Evolutionary conservation across 805 yeast genomes (phyloP).

Genomic region (Starmerella scarabaei): DNA sequence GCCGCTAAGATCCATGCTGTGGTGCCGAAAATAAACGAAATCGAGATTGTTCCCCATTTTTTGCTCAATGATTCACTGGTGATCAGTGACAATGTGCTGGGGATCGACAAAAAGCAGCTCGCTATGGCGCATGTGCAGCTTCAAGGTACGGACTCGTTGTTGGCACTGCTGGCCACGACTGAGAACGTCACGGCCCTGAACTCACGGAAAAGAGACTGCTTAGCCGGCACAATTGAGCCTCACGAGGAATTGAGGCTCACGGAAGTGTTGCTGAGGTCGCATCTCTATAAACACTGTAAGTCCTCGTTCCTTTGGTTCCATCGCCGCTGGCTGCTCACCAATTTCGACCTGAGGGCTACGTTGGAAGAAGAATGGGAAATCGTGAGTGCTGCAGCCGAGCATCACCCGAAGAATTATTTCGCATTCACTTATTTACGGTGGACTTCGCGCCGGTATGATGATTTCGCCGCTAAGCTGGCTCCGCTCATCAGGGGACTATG

Average conservation of each 20-base stretch:
- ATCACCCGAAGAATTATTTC: constrained; percentile 38
- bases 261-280: constrained; percentile 25
- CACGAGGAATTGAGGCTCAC: constrained; percentile 22
- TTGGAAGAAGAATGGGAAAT: constrained; percentile 21
- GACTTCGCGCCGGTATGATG: too few relatives aligned
- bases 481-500: constrained; percentile 12
- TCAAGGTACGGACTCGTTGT: constrained; percentile 11
- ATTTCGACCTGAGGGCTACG: background rate
- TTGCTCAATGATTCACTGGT: constrained; percentile 7
- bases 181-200: constrained; percentile 26
- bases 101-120: constrained; percentile 18
- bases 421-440: constrained; percentile 31
- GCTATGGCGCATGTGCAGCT: constrained; percentile 12
- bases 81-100: constrained; percentile 21
- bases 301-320: constrained; percentile 32
- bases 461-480: constrained; percentile 8
- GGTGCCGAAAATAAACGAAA: background rate
- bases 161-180: constrained; percentile 24
- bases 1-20: constrained; percentile 3
- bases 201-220: constrained; percentile 20
- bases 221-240: constrained; percentile 3
- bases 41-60: constrained; percentile 15
- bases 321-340: constrained; percentile 24
- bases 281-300: constrained; percentile 28
- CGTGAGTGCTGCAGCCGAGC: constrained; percentile 28